Percentiles rank a stretch among this genome's conserved stretches.
Conservation (phyloP, 208 protist genomes). For the Angomonas deanei region DNA sequence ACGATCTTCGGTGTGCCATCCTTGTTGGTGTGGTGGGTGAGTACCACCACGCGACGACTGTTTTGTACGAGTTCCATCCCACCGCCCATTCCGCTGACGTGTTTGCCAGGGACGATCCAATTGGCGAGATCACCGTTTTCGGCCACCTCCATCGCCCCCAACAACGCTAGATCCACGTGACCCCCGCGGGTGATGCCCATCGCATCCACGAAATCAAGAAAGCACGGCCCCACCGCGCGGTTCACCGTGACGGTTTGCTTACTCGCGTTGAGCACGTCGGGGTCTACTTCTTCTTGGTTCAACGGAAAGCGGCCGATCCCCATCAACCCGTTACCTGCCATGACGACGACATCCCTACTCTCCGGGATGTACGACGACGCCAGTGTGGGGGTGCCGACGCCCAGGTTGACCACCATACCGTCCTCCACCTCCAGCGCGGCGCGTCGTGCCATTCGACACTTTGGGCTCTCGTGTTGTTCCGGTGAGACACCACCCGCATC, state of each 20-base stretch:
- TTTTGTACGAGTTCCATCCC: constrained; percentile 91
- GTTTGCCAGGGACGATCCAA: constrained; percentile 94
- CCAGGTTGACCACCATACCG: constrained; percentile 94
- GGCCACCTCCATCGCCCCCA: constrained; percentile 91
- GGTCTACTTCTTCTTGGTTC: constrained; percentile 58
- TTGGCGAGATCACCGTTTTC: constrained; percentile 92
- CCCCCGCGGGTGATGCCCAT: constrained; percentile 94
- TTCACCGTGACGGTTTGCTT: constrained; percentile 93
- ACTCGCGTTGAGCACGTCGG: constrained; percentile 94
- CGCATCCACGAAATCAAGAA: constrained; percentile 65
- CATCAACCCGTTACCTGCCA: constrained; percentile 86
- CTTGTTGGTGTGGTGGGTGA: constrained; percentile 92
- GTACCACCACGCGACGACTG: constrained; percentile 85
- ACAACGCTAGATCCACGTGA: constrained; percentile 92
- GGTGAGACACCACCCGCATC: constrained; percentile 4
- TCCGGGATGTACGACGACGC: constrained; percentile 79
- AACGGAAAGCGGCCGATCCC: constrained; percentile 90
- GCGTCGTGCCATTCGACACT: constrained; percentile 86
- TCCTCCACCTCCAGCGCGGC: constrained; percentile 93
- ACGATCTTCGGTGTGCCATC: constrained; percentile 83
- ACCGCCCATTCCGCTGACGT: constrained; percentile 95
- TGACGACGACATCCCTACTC: constrained; percentile 75
- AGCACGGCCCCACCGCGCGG: constrained; percentile 65
- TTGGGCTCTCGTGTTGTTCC: constrained; percentile 18
- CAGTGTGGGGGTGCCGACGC: constrained; percentile 95